These are phyloP conservation scores for Pythium dissotocum DNA, from an alignment of 352 stramenopile genomes.

Conservation along the genomic window DNA sequence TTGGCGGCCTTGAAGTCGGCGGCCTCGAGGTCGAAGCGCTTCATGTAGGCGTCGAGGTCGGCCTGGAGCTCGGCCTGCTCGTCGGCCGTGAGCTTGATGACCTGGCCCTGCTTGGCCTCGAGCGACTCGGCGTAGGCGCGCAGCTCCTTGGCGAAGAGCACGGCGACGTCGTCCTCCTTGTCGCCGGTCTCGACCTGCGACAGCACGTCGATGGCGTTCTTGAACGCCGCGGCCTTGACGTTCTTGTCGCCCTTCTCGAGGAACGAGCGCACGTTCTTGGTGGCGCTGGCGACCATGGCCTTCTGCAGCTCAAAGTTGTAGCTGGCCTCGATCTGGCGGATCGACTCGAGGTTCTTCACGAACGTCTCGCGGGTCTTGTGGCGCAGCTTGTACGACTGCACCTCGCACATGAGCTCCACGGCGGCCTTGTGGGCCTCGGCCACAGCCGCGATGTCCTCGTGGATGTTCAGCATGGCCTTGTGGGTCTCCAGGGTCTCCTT, in stretches of 20 bases:
- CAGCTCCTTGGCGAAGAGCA: slow-evolving; percentile 83
- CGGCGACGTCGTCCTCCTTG: slow-evolving; percentile 86
- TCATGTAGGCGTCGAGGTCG: slow-evolving; percentile 86
- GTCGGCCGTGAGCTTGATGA: slow-evolving; percentile 68
- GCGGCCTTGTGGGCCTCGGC: slow-evolving; percentile 83
- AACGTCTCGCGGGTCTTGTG: slow-evolving; percentile 89
- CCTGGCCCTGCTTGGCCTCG: slow-evolving; percentile 77
- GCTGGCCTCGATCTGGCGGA: slow-evolving; percentile 77
- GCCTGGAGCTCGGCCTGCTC: slow-evolving; percentile 85
- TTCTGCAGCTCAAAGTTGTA: slow-evolving; percentile 87
- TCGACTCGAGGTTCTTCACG: slow-evolving; percentile 86
- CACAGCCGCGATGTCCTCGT: slow-evolving; percentile 80
- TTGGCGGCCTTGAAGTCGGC: slow-evolving; percentile 80
- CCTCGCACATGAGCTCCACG: slow-evolving; percentile 79
- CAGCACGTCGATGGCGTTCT: slow-evolving; percentile 84
- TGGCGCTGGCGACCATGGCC: slow-evolving; percentile 74
- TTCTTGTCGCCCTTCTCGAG: slow-evolving; percentile 85
- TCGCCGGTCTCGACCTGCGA: slow-evolving; percentile 67
- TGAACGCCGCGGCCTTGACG: slow-evolving; percentile 83
- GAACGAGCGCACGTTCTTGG: slow-evolving; percentile 68
- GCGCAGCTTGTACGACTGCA: slow-evolving; percentile 82
- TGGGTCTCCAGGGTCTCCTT: slow-evolving; percentile 85
- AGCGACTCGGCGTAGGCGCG: slow-evolving; percentile 71
- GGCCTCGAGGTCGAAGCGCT: slow-evolving; percentile 79
- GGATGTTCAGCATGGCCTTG: slow-evolving; percentile 82